Percentiles rank a stretch among this genome's conserved stretches.
Evolutionary conservation across 805 yeast species (phyloP).

Genomic region (Candida tibetensis): DNA sequence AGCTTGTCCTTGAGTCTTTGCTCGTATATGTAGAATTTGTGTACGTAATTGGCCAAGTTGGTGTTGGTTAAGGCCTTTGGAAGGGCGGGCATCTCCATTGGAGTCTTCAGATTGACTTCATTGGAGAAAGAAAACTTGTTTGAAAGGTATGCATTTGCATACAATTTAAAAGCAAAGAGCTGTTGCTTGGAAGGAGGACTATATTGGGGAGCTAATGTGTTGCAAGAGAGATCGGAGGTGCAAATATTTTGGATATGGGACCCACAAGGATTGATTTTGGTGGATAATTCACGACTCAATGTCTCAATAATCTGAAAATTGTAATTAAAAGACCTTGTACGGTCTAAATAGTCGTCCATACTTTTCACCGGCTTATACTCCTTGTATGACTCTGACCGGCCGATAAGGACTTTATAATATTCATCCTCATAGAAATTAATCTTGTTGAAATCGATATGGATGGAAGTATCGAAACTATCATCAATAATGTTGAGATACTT

Average conservation of each 20-base stretch:
- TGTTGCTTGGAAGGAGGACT: conserved; percentile 9
- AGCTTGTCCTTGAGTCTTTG: conserved; percentile 3
- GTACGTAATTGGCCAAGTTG: conserved; percentile 22
- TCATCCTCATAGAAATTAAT: conserved; percentile 1
- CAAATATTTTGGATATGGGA: not conserved
- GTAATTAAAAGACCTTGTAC: conserved; percentile 1
- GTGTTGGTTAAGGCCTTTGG: conserved; percentile 26
- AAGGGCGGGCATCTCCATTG: conserved; percentile 14
- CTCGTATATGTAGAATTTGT: conserved; percentile 19
- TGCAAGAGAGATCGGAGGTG: not conserved
- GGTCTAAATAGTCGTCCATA: conserved; percentile 1
- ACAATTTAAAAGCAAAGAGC: conserved; percentile 5
- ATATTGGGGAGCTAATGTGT: conserved; percentile 5
- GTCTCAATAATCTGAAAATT: conserved; percentile 2
- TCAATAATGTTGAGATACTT: conserved; percentile 15
- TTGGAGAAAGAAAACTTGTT: not conserved
- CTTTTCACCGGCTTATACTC: not conserved
- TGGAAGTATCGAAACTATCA: conserved; percentile 12
- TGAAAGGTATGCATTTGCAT: not conserved
- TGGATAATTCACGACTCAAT: conserved; percentile 2
- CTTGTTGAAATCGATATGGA: not conserved
- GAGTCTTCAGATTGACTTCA: not conserved
- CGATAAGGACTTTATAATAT: not conserved
- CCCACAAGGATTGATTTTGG: not conserved
- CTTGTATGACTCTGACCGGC: not conserved